Base-by-base conservation (phyloP, 176 grass and related monocot species). In the Aegilops sharonensis region DNA sequence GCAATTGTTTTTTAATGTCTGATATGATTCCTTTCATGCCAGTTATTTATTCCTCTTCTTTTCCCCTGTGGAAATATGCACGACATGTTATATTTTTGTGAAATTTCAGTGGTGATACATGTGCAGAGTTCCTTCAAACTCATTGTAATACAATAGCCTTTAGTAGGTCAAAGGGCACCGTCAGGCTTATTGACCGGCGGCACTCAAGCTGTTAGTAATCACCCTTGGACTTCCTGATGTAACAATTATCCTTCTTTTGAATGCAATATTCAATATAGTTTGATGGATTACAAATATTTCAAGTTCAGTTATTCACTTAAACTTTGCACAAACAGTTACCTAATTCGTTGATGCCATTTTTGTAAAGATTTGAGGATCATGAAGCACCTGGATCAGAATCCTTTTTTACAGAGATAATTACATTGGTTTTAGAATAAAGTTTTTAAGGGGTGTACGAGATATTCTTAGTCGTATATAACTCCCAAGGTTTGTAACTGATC, bases 391-490 rank as follows among this genome's bases (percentile, higher is more conserved):
- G 89, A 72, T 42, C 92, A 11, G 93, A 89, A 88, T 94, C 92
- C 52, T 93, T 94, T 85, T 97, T 97, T 90, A 97, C 95, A 10
- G 95, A 97, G 84, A 94, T 97, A 86, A 94, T 97, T 79, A 91
- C 92, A 20, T 97, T 92, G 1, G 90, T 97, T 86, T 97, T 92
- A 14, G 90, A 97, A 90, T 97, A 81, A 97, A 93, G 85, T 97
- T 97, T 86, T 76, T 92, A 32, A 93, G 89, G 85, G 87, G 86
- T 24, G 95, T 92, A 63, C 91, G 91, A 63, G 73, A 94, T 83
- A 93, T 97, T 77, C 95, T 97, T 83, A 94, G 95, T 72, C 95
- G 95, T 87, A 97, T 89, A 93, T 97, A 92, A 97, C 90, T 77
- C 95, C 95, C 15, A 97, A 97, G 91, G 84, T 85, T 76, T 68